Evolutionary conservation across 805 yeast species (phyloP).

Genomic region (Saturnispora mendoncae): DNA sequence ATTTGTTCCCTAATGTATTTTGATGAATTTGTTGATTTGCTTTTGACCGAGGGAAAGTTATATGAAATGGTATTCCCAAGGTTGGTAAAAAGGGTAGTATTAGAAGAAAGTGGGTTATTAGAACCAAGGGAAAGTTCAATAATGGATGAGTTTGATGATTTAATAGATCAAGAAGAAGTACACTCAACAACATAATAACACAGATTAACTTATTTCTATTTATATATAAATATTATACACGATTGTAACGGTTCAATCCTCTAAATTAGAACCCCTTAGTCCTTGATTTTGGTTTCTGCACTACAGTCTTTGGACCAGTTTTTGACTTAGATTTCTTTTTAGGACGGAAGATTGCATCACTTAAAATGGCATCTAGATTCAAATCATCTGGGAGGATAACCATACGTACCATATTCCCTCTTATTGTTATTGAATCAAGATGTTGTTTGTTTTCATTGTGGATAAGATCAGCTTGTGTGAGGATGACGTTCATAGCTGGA

Average conservation of each 20-base stretch:
- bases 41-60: slow-evolving; percentile 49
- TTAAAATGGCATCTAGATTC: slow-evolving; percentile 56
- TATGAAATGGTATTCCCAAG: slow-evolving; percentile 71
- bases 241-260: too few species aligned
- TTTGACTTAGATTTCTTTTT: slow-evolving; percentile 20
- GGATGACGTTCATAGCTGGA: slow-evolving; percentile 82
- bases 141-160: slow-evolving; percentile 27
- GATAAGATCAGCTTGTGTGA: slow-evolving; percentile 74
- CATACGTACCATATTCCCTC: slow-evolving; percentile 85
- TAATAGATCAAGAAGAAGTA: slow-evolving; percentile 19
- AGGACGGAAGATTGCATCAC: slow-evolving; percentile 38
- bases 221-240: too few species aligned
- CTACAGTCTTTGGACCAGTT: slow-evolving; percentile 15
- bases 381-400: slow-evolving; percentile 79
- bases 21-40: slow-evolving; percentile 66
- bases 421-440: slow-evolving; percentile 69
- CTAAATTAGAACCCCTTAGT: not conserved
- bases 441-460: slow-evolving; percentile 30
- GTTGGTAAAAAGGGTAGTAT: slow-evolving; percentile 33
- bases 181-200: too few species aligned
- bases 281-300: not conserved
- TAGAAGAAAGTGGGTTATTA: slow-evolving; percentile 36
- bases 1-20: slow-evolving; percentile 43
- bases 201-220: too few species aligned
- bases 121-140: slow-evolving; percentile 33